Base-by-base conservation (phyloP, 148 eudicot genomes). In the Linanthus parryae region DNA sequence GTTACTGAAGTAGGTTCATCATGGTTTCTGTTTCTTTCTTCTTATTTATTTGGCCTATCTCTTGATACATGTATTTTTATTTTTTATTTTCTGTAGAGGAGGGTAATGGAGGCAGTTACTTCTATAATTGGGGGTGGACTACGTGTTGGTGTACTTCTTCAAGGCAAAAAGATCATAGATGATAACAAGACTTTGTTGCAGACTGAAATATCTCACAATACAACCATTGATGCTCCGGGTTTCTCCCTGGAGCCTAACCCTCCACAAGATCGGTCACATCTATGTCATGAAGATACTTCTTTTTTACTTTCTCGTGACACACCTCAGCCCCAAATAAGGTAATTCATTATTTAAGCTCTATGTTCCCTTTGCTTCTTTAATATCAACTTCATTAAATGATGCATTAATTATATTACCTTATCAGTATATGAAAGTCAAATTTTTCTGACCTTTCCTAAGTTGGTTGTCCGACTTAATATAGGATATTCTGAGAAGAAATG, bases 21-120 rank as follows among this genome's bases (percentile, higher is more conserved):
- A 20, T 24, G 23, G 28, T 25, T 9, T 19, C 25, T 47, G 15
- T 47, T 14, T 8, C 33, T 25, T 30, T 14, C 28, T 3, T 13
- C 17, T 13, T 25, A 14, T 13, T 16, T 17, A 24, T 25, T 19
- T 8, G 7, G 8, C 31, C 28, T 2, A 3, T 47, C 1, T 18
- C 5, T 38, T 38, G 42, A 15, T 38, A 38, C 13, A 23, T 17
- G 34, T 61, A 10, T 39, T 26, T 57, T n/a, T n/a, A n/a, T n/a
- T 41, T 61, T 10, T 39, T 26, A n/a, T 57, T 28, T 40, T 49
- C 51, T 52, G 52, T 85, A 92, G 98, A 83, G 78, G 66, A 72
- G 74, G 5, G 99, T 92, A 19, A 66, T 87, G 88, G 99, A 92
- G 23, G 94, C 99, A n/a, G 85, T 92, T 54, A 79, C 82, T 28